These are phyloP conservation scores for Heracleum sosnowskyi DNA, from an alignment of 129 eudicot genomes.

Conservation along the genomic window DNA sequence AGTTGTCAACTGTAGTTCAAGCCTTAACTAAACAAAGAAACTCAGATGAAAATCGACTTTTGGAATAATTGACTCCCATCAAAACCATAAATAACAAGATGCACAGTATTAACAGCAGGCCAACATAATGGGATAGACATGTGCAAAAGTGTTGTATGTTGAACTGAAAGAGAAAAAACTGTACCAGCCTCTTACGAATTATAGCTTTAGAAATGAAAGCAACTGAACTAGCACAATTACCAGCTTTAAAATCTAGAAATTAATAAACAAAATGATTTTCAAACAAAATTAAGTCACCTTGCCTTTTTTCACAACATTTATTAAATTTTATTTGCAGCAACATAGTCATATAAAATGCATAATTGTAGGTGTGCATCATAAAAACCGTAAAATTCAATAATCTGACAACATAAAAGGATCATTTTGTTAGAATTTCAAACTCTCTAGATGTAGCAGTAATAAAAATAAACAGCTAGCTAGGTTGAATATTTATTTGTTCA, in stretches of 20 bases:
- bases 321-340: too few species aligned
- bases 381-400: not conserved
- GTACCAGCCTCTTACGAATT: not conserved
- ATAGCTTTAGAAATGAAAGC: too few species aligned
- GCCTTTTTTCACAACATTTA: not conserved
- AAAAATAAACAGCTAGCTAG: too few species aligned
- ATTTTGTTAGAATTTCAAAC: too few species aligned
- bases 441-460: too few species aligned
- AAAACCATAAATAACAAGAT: not conserved
- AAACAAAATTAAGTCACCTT: not conserved
- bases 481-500: too few species aligned
- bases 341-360: not conserved
- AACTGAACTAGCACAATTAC: not conserved
- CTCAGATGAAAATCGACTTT: not conserved
- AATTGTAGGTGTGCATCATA: not conserved
- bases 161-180: not conserved
- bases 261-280: too few species aligned
- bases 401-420: too few species aligned
- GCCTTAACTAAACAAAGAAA: not conserved
- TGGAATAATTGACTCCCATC: not conserved
- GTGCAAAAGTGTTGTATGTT: not conserved
- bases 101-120: not conserved
- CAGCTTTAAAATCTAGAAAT: not conserved
- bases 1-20: not conserved
- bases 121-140: not conserved